A percentile compares a stretch with the other conserved stretches of the same genome.
Evolutionary conservation across 2,329 filamentous ascomycete genomes (phyloP).

Genomic region (Aspergillus terreus): DNA sequence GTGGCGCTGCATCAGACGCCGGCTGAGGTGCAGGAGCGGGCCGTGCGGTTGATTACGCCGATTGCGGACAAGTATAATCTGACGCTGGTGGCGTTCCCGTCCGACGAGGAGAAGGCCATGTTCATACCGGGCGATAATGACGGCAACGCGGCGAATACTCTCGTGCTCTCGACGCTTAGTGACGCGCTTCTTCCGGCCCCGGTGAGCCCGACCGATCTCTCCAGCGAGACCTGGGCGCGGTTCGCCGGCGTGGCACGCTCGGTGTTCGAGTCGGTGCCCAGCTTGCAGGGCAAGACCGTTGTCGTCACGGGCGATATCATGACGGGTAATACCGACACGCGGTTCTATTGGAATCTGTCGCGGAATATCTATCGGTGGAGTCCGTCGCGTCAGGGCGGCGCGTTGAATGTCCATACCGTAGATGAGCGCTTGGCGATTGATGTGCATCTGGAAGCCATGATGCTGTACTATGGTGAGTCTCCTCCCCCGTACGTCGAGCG

Average conservation of each 20-base stretch:
- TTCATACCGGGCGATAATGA: conserved; percentile 9
- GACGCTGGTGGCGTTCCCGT: conserved; percentile 46
- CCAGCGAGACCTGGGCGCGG: conserved; percentile 29
- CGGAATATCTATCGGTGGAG: conserved; percentile 52
- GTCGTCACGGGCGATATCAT: conserved; percentile 46
- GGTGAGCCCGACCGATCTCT: conserved; percentile 31
- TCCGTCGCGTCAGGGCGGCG: conserved; percentile 43
- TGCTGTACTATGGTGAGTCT: conserved; percentile 40
- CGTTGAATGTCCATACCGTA: conserved; percentile 49
- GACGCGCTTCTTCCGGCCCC: conserved; percentile 27
- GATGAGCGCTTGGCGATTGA: conserved; percentile 46
- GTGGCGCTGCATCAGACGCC: conserved; percentile 54
- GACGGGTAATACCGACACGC: conserved; percentile 53
- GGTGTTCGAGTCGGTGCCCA: conserved; percentile 36
- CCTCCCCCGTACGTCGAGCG: not conserved
- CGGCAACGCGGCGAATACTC: conserved; percentile 17
- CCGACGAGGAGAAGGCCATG: not conserved
- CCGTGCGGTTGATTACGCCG: conserved; percentile 44
- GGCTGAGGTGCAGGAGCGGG: conserved; percentile 43
- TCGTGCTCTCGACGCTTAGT: conserved; percentile 29
- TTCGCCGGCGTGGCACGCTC: conserved; percentile 40
- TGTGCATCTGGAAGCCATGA: conserved; percentile 42
- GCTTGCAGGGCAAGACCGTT: conserved; percentile 31
- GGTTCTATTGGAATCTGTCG: conserved; percentile 52
- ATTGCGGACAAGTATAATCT: conserved; percentile 50